Conservation (phyloP, 177 flowering plant genomes). For the Vitis hybrid region DNA sequence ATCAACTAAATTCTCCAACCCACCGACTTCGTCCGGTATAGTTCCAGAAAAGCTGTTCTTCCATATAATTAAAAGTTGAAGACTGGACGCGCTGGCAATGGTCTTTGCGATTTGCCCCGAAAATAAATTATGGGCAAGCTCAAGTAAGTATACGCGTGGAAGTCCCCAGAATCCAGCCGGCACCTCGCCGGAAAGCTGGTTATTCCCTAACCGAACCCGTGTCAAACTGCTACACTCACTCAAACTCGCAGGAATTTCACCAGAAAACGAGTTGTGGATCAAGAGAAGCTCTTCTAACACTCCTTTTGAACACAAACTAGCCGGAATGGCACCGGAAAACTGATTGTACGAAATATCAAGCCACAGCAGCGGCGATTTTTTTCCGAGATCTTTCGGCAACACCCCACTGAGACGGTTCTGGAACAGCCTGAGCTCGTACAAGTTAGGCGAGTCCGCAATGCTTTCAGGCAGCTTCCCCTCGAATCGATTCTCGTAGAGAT, state of each 20-base stretch:
- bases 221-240: conserved; percentile 45
- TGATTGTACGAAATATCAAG: conserved; percentile 50
- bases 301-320: conserved; percentile 41
- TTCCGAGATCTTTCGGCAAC: conserved; percentile 52
- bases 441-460: conserved; percentile 44
- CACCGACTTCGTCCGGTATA: conserved; percentile 59
- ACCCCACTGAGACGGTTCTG: conserved; percentile 42
- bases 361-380: conserved; percentile 43
- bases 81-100: conserved; percentile 40
- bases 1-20: conserved; percentile 31
- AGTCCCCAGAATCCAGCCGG: conserved; percentile 67
- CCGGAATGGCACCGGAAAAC: conserved; percentile 52
- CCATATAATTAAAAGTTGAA: conserved; percentile 40
- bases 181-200: conserved; percentile 53
- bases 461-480: conserved; percentile 49
- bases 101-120: conserved; percentile 43
- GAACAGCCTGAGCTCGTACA: conserved; percentile 58
- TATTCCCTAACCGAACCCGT: conserved; percentile 46
- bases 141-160: conserved; percentile 52
- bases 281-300: conserved; percentile 46
- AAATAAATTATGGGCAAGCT: conserved; percentile 44
- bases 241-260: conserved; percentile 45
- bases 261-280: conserved; percentile 50
- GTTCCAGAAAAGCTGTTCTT: conserved; percentile 44
- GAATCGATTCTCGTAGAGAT: conserved; percentile 56